phyloP scores from a whole-genome alignment of 306 rosid species.

The Casuarina glauca region DNA sequence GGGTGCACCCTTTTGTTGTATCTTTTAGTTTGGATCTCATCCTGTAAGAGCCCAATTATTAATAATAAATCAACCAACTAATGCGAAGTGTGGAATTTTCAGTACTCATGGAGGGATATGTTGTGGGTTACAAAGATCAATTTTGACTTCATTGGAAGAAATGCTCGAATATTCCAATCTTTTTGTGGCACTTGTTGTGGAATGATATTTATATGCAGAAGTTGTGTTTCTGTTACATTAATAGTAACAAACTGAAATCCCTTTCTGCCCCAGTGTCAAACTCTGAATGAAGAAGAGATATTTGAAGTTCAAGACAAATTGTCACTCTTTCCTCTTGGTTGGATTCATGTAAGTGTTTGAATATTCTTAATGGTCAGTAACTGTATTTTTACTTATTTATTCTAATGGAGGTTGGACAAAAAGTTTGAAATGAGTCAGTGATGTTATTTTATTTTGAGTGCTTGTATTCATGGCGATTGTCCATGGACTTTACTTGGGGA shows the following conservation, averaged over 20 bases:
- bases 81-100: too few species aligned
- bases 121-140: too few species aligned
- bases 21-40: neutral
- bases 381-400: neutral
- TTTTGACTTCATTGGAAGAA: too few species aligned
- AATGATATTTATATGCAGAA: neutral
- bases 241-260: constrained; percentile 3
- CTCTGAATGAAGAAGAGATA: constrained; percentile 97
- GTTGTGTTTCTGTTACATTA: constrained; percentile 21
- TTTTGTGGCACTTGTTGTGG: neutral
- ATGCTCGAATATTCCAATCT: neutral
- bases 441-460: neutral
- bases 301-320: constrained; percentile 96
- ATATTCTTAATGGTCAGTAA: constrained; percentile 18
- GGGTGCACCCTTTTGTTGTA: neutral
- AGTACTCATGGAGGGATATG: too few species aligned
- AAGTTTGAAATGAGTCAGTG: neutral
- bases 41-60: too few species aligned
- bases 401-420: neutral
- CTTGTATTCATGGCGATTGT: neutral
- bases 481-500: neutral
- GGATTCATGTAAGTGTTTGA: constrained; percentile 93
- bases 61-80: too few species aligned
- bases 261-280: constrained; percentile 72
- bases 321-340: constrained; percentile 92